phyloP scores from a whole-genome alignment of 345 rosid species.

The Lepidium africanum region DNA sequence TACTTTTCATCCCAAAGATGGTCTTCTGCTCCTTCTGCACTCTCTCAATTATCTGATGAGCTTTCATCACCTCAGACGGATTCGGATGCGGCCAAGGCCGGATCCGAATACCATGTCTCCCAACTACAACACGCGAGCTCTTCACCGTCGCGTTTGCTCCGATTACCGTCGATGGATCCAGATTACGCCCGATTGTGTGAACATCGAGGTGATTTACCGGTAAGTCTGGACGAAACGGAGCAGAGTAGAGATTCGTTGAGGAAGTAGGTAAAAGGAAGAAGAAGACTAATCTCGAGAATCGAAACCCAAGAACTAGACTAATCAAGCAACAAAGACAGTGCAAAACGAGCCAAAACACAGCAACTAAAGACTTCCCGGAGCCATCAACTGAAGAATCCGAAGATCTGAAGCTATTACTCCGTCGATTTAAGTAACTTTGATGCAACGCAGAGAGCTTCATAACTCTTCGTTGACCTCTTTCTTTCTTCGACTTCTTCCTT shows the following conservation, averaged over 20 bases:
- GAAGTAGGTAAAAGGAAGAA: conserved; percentile 81
- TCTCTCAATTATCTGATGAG: conserved; percentile 79
- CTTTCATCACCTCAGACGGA: conserved; percentile 85
- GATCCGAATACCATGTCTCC: conserved; percentile 99
- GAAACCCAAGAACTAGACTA: conserved; percentile 79
- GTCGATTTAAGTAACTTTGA: conserved; percentile 77
- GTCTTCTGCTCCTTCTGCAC: conserved; percentile 85
- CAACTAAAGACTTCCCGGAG: conserved; percentile 54
- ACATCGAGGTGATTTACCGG: conserved; percentile 19
- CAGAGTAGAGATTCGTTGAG: conserved; percentile 40
- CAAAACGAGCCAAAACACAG: conserved; percentile 65
- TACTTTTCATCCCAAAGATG: conserved; percentile 62
- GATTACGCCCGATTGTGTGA: conserved; percentile 19
- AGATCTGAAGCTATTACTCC: conserved; percentile 57
- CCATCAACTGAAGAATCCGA: conserved; percentile 60
- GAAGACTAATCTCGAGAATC: conserved; percentile 90
- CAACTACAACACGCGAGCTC: conserved; percentile 77
- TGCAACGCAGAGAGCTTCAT: conserved; percentile 86
- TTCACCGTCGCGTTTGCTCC: not conserved
- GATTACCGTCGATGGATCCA: conserved; percentile 25
- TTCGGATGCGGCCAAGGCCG: conserved; percentile 99
- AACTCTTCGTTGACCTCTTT: conserved; percentile 18
- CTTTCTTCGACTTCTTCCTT: not conserved
- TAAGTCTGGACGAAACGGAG: conserved; percentile 49
- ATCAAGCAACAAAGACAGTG: conserved; percentile 85